phyloP scores from a whole-genome alignment of 1,284 basidiomycete species.

The Cryptococcus deneoformans region DNA sequence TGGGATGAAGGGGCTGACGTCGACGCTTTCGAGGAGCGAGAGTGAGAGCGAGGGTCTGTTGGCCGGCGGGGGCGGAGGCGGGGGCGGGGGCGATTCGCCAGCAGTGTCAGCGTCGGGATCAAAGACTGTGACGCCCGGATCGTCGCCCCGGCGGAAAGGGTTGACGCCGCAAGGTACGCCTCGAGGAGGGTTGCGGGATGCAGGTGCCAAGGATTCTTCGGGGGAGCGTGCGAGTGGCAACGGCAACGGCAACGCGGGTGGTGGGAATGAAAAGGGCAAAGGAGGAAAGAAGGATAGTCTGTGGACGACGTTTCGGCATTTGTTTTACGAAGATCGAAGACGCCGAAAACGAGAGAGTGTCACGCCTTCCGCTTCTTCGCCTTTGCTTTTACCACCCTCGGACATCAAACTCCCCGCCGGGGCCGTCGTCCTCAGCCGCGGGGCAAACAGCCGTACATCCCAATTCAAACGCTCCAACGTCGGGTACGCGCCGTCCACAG shows the following conservation, averaged over 20 bases:
- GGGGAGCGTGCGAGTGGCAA: too few relatives aligned
- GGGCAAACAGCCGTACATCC: constrained; percentile 27
- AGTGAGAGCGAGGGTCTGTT: constrained; percentile 19
- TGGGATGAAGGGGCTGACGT: background rate
- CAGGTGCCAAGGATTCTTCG: background rate
- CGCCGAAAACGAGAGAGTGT: constrained; percentile 40
- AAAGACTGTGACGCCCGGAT: background rate
- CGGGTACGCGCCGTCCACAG: constrained; percentile 4
- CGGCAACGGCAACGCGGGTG: background rate
- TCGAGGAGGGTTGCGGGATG: background rate
- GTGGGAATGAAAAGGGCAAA: constrained; percentile 1
- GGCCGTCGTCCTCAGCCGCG: constrained; percentile 34
- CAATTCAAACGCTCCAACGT: constrained; percentile 19
- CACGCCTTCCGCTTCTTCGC: constrained; percentile 5
- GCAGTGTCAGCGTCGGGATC: constrained; percentile 1
- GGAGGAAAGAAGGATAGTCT: constrained; percentile 45
- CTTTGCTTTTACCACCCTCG: constrained; percentile 3
- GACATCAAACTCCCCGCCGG: constrained; percentile 14
- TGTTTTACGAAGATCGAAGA: constrained; percentile 52
- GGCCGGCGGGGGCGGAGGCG: too few relatives aligned
- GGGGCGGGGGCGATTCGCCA: background rate
- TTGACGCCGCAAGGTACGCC: constrained; percentile 1
- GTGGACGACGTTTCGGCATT: constrained; percentile 51
- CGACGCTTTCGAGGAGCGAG: constrained; percentile 10
- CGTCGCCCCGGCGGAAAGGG: background rate